Percentiles rank a stretch among this genome's conserved stretches.
phyloP scores from a whole-genome alignment of 345 rosid genomes.

The Salix brachista region DNA sequence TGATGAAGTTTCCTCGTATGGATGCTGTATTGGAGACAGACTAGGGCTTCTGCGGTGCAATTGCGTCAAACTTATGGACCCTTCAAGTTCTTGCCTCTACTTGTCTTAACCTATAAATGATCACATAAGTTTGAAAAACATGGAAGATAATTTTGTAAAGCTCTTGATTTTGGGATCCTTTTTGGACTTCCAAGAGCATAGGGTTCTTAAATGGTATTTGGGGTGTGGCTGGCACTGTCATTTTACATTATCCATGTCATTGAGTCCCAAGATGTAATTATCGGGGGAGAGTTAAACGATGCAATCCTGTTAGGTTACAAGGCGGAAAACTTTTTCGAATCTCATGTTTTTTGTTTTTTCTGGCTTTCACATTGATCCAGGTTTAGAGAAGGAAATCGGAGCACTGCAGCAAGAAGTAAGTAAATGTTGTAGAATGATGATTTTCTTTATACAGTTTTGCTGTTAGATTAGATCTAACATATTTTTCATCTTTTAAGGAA shows the following conservation, averaged over 20 bases:
- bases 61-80: background rate
- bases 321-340: background rate
- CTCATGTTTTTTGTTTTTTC: conserved; percentile 13
- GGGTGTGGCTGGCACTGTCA: background rate
- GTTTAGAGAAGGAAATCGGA: conserved; percentile 86
- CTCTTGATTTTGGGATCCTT: background rate
- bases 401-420: conserved; percentile 80
- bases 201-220: background rate
- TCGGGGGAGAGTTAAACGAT: background rate
- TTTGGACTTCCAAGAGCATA: background rate
- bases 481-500: conserved; percentile 49
- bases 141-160: background rate
- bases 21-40: background rate
- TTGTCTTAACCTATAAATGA: background rate
- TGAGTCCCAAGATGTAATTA: background rate
- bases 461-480: conserved; percentile 6
- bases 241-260: background rate
- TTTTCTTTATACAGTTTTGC: background rate
- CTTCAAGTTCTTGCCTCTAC: too few relatives aligned
- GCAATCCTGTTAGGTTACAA: background rate
- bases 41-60: background rate
- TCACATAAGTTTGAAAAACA: background rate
- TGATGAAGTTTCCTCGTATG: background rate
- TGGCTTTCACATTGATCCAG: conserved; percentile 34
- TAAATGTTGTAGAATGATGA: conserved; percentile 13